A percentile compares a stretch with the other conserved stretches of the same genome.
Conservation (phyloP, 208 protist species). For the Trypanosoma grayi region DNA sequence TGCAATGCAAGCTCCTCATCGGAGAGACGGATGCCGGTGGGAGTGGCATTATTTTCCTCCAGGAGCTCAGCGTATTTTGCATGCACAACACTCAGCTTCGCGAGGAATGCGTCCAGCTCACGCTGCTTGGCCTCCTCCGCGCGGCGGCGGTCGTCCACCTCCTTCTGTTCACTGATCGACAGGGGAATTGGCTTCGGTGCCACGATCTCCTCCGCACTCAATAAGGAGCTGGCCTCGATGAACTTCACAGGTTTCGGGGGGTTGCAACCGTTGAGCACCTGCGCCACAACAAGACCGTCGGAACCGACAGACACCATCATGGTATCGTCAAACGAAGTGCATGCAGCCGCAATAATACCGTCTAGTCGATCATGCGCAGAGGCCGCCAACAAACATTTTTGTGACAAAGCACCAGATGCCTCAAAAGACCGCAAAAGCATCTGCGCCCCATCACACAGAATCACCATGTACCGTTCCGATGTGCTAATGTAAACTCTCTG, state of each 20-base stretch:
- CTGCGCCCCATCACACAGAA: constrained; percentile 45
- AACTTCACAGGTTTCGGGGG: constrained; percentile 15
- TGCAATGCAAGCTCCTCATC: constrained; percentile 86
- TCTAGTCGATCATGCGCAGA: constrained; percentile 82
- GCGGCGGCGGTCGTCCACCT: constrained; percentile 82
- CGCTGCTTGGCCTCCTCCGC: constrained; percentile 56
- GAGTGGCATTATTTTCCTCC: constrained; percentile 62
- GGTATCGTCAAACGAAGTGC: constrained; percentile 81
- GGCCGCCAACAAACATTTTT: constrained; percentile 31
- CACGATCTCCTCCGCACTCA: constrained; percentile 19
- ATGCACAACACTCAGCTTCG: constrained; percentile 60
- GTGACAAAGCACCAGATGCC: not conserved
- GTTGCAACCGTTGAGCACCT: constrained; percentile 40
- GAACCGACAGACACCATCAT: constrained; percentile 83
- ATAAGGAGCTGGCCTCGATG: not conserved
- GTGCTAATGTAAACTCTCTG: constrained; percentile 31
- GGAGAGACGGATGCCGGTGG: constrained; percentile 40
- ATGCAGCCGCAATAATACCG: constrained; percentile 49
- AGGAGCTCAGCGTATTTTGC: constrained; percentile 65
- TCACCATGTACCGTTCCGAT: constrained; percentile 22
- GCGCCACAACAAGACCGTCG: constrained; percentile 90
- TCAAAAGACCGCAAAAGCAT: constrained; percentile 31
- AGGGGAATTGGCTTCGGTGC: constrained; percentile 26
- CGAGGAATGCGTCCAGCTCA: constrained; percentile 73
- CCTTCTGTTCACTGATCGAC: constrained; percentile 93